Percentiles rank a stretch among this genome's conserved stretches.
These are phyloP conservation scores for Tylopilus plumbeoviolaceoides DNA, from an alignment of 768 basidiomycete genomes.

Conservation along the genomic window DNA sequence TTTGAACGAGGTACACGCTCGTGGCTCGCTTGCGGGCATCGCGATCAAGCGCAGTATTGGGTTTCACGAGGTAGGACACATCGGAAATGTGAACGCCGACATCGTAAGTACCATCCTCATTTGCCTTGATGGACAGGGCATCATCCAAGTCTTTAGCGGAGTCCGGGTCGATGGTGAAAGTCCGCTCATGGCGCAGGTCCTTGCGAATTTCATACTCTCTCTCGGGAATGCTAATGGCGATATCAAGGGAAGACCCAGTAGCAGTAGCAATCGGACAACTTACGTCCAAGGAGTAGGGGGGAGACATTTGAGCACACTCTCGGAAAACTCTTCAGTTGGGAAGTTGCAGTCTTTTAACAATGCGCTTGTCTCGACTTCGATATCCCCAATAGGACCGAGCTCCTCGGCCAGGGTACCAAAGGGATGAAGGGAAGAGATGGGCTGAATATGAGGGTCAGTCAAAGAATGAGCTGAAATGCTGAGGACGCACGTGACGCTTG, in stretches of 20 bases:
- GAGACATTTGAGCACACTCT: conserved; percentile 91
- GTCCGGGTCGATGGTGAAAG: conserved; percentile 92
- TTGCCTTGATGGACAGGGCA: conserved; percentile 82
- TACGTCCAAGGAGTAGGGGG: conserved; percentile 95
- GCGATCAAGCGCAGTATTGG: conserved; percentile 95
- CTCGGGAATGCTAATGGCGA: conserved; percentile 67
- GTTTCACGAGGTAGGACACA: conserved; percentile 92
- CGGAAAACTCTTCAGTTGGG: conserved; percentile 95
- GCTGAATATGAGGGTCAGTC: conserved; percentile 41
- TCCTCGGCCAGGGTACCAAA: conserved; percentile 98
- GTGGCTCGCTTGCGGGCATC: conserved; percentile 97
- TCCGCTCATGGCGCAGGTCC: conserved; percentile 78
- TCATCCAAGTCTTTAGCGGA: conserved; percentile 93
- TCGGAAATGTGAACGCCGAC: conserved; percentile 96
- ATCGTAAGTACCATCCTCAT: conserved; percentile 90
- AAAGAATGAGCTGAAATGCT: conserved; percentile 6
- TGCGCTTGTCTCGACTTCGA: conserved; percentile 97
- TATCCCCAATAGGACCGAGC: conserved; percentile 96
- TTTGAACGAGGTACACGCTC: conserved; percentile 94
- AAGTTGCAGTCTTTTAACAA: conserved; percentile 98
- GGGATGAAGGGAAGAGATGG: conserved; percentile 94
- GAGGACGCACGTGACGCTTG: conserved; percentile 82
- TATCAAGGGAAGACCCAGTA: conserved; percentile 8
- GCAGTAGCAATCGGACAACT: conserved; percentile 24
- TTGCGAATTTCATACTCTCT: conserved; percentile 83